phyloP scores from a whole-genome alignment of 2,329 filamentous ascomycete genomes.

The Fusarium sulawesiense region DNA sequence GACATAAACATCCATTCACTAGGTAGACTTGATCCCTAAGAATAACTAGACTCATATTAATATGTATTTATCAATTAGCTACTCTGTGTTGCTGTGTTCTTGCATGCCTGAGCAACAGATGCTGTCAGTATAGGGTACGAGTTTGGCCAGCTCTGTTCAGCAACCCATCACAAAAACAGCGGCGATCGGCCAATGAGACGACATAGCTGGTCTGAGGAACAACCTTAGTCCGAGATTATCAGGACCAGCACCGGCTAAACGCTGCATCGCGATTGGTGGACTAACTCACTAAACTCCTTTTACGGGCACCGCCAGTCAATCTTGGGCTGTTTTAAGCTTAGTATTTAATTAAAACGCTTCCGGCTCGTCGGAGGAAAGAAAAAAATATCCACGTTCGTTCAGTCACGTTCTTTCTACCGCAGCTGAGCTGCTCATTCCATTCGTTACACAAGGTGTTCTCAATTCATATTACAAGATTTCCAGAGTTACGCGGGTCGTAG shows the following conservation, averaged over 20 bases:
- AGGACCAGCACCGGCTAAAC: background rate
- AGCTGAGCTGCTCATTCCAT: background rate
- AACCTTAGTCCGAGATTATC: conserved; percentile 6
- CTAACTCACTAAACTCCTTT: background rate
- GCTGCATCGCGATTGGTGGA: conserved; percentile 4
- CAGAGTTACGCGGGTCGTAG: conserved; percentile 2
- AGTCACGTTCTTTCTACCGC: background rate
- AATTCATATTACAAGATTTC: too few species aligned
- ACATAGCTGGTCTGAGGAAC: background rate
- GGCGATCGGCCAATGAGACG: background rate
- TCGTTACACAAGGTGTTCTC: background rate
- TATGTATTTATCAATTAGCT: background rate
- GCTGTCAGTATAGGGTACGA: background rate
- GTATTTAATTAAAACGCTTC: background rate
- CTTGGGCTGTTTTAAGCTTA: background rate
- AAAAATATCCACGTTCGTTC: conserved; percentile 1
- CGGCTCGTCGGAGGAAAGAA: background rate
- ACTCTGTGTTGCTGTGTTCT: background rate
- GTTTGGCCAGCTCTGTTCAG: background rate
- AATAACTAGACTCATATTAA: accelerated
- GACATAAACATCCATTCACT: too few species aligned
- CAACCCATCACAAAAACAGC: accelerated
- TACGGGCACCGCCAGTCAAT: background rate
- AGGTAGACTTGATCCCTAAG: accelerated
- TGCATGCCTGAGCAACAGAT: background rate